A percentile compares a stretch with the other conserved stretches of the same genome.
phyloP scores from a whole-genome alignment of 2,329 filamentous ascomycete genomes.

The Penicillium corylophilum region DNA sequence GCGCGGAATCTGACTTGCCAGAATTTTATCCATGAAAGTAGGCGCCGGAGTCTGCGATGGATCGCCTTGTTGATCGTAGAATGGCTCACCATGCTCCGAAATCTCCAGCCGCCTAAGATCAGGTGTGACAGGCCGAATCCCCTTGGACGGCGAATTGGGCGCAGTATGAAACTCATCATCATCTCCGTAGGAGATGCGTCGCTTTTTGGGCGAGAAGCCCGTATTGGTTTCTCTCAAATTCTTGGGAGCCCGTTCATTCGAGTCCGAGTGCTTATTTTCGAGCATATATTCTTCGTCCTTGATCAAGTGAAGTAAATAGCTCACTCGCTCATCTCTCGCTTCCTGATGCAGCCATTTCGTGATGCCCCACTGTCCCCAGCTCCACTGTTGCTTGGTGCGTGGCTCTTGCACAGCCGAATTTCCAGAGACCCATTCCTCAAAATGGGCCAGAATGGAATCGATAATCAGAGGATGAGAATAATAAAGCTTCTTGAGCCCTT shows the following conservation, averaged over 20 bases:
- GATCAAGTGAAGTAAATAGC: slow-evolving; percentile 29
- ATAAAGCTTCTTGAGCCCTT: slow-evolving; percentile 30
- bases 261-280: neutral
- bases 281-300: slow-evolving; percentile 24
- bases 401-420: neutral
- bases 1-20: slow-evolving; percentile 3
- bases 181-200: slow-evolving; percentile 9
- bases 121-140: neutral
- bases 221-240: neutral
- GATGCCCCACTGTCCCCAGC: too few species aligned
- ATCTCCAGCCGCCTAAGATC: neutral
- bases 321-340: slow-evolving; percentile 28
- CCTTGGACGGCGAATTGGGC: slow-evolving; percentile 30
- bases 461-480: slow-evolving; percentile 26
- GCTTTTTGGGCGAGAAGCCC: slow-evolving; percentile 7
- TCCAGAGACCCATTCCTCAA: slow-evolving; percentile 31
- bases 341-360: slow-evolving; percentile 17
- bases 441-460: slow-evolving; percentile 25
- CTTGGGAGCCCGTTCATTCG: neutral
- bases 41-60: neutral
- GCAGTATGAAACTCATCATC: slow-evolving; percentile 32
- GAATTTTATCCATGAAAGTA: slow-evolving; percentile 17
- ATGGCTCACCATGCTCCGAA: neutral
- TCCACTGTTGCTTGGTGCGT: neutral
- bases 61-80: neutral